Base-by-base conservation (phyloP, 345 rosid species). In the Orychophragmus violaceus region DNA sequence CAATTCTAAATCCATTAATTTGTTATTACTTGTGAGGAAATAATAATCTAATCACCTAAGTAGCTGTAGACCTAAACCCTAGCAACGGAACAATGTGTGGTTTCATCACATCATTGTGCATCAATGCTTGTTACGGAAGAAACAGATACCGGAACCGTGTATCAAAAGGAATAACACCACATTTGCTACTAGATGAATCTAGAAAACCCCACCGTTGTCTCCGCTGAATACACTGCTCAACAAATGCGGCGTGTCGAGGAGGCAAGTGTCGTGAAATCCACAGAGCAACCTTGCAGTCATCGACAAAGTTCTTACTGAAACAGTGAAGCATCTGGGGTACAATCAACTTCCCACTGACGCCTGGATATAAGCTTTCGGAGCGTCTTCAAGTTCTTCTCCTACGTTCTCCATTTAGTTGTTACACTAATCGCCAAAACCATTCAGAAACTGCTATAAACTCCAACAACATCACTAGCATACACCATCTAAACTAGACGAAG, bases 201-300 rank as follows among this genome's bases (percentile, higher is more conserved):
- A 87, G 86, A 63, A 87, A 79, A 69, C 85, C 85, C 71, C 87
- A 86, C 68, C 87, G 80, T 69, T 84, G 82, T 59, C 89, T 81
- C 52, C 85, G 79, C 21, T 87, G 83, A 62, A 85, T 77, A 82
- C 94, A 88, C 63, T 82, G 89, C 77, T 89, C 90, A 3, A 89
- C 92, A 74, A 91, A 89, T 44, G 83, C 81, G 0, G 92, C 90
- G 53, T 87, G 95, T 27, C 66, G 62, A 11, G 87, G 76, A 4
- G 98, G 95, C 71, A 89, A 82, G 82, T 85, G 88, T 67, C 80
- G 82, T 11, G 96, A 85, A 68, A 85, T 91, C 96, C 98, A 91
- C 36, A 84, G 84, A n/a, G 85, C 84, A 67, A 91, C 80, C 48
- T 81, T 82, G 24, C 82, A 50, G 67, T 89, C 95, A 36, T 86